Conservation (phyloP, 2,329 filamentous ascomycete species). For the Fusarium sambucinum region DNA sequence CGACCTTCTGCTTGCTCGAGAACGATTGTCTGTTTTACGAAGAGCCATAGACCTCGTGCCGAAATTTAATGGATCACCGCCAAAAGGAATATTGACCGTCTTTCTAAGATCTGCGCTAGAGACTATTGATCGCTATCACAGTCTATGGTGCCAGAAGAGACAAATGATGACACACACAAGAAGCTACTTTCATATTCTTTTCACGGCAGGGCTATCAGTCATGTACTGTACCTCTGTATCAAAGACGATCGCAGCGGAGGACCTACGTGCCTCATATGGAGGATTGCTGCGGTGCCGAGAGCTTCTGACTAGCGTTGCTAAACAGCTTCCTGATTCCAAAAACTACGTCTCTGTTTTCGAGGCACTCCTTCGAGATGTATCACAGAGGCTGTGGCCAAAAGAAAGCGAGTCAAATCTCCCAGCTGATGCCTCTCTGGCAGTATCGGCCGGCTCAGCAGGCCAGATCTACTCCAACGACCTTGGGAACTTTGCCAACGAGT, state of each 20-base stretch:
- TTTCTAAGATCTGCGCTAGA: constrained; percentile 53
- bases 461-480: rapidly evolving
- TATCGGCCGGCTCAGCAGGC: not conserved
- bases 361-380: constrained; percentile 18
- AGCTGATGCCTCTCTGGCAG: not conserved
- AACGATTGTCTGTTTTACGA: constrained; percentile 56
- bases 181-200: constrained; percentile 63
- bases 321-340: constrained; percentile 36
- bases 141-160: constrained; percentile 51
- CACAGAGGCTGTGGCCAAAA: constrained; percentile 14
- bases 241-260: constrained; percentile 5
- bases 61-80: constrained; percentile 50
- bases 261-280: constrained; percentile 9
- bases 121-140: constrained; percentile 56
- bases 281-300: not conserved
- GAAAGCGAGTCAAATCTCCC: not conserved
- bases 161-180: constrained; percentile 57
- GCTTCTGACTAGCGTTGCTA: not conserved
- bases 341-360: constrained; percentile 40
- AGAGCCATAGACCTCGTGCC: constrained; percentile 57
- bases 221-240: constrained; percentile 49
- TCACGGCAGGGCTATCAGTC: constrained; percentile 57
- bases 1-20: constrained; percentile 57
- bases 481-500: not conserved
- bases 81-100: constrained; percentile 49